Evolutionary conservation across 2,329 filamentous ascomycete species (phyloP).

Genomic region (Zymoseptoria ardabiliae): DNA sequence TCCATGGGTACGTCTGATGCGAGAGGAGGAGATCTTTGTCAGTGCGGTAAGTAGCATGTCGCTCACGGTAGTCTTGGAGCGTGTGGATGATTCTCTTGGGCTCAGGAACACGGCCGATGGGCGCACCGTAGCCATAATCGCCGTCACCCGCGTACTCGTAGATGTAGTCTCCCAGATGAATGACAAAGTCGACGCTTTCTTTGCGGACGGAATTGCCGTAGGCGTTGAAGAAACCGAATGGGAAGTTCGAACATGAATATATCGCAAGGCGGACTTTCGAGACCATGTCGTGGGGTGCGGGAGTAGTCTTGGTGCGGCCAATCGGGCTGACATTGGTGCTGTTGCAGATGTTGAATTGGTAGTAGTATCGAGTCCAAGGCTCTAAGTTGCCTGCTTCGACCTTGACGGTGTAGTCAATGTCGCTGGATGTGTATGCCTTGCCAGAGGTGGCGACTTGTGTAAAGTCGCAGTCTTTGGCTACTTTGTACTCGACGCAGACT

Average conservation of each 20-base stretch:
- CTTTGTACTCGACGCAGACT: slow-evolving; percentile 60
- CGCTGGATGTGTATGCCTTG: slow-evolving; percentile 60
- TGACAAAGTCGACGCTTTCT: slow-evolving; percentile 41
- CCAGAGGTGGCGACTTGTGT: slow-evolving; percentile 48
- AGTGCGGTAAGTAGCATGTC: slow-evolving; percentile 53
- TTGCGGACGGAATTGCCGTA: slow-evolving; percentile 35
- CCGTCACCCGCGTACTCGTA: slow-evolving; percentile 49
- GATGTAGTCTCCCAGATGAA: slow-evolving; percentile 50
- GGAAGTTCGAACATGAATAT: slow-evolving; percentile 65
- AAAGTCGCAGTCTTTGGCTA: slow-evolving; percentile 45
- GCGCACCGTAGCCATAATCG: slow-evolving; percentile 41
- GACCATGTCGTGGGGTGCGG: slow-evolving; percentile 49
- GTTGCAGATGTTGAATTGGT: slow-evolving; percentile 62
- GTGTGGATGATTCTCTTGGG: slow-evolving; percentile 48
- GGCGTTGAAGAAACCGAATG: slow-evolving; percentile 31
- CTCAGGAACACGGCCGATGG: slow-evolving; percentile 46
- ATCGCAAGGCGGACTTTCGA: slow-evolving; percentile 56
- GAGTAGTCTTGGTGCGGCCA: slow-evolving; percentile 64
- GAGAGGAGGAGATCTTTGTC: slow-evolving; percentile 52
- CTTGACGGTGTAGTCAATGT: slow-evolving; percentile 71
- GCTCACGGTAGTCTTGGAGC: slow-evolving; percentile 53
- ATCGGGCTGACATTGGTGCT: slow-evolving; percentile 55
- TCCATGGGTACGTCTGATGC: slow-evolving; percentile 54
- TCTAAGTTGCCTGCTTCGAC: slow-evolving; percentile 58
- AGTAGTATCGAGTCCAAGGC: slow-evolving; percentile 60